These are phyloP conservation scores for Vitis hybrid DNA, from an alignment of 177 flowering plant genomes.

Conservation along the genomic window DNA sequence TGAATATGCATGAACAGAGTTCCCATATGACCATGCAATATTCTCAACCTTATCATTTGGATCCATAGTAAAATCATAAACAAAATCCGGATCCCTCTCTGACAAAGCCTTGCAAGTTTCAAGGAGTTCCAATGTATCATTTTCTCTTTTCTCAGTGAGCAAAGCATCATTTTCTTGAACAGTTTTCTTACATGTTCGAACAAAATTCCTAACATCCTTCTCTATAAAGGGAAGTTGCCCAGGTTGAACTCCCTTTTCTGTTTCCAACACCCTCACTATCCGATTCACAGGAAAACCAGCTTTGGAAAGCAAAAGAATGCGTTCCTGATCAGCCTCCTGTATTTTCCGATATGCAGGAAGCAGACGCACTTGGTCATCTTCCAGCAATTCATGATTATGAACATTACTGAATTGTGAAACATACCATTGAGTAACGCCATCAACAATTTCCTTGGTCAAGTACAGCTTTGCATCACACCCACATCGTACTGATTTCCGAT, in stretches of 20 bases:
- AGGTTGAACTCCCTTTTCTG: conserved; percentile 67
- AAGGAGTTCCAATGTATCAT: conserved; percentile 57
- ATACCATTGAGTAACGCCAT: conserved; percentile 60
- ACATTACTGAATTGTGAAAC: conserved; percentile 68
- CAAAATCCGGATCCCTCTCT: conserved; percentile 50
- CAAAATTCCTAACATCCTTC: conserved; percentile 70
- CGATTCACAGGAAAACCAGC: conserved; percentile 77
- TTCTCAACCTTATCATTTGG: conserved; percentile 63
- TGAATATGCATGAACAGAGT: conserved; percentile 43
- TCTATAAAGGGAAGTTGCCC: conserved; percentile 71
- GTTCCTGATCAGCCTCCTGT: conserved; percentile 67
- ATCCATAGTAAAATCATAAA: conserved; percentile 52
- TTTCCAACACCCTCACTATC: conserved; percentile 59
- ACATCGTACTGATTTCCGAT: conserved; percentile 65
- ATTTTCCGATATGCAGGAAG: conserved; percentile 81
- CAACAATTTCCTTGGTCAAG: conserved; percentile 60
- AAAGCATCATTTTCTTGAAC: conserved; percentile 66
- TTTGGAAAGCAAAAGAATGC: conserved; percentile 65
- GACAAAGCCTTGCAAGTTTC: conserved; percentile 57
- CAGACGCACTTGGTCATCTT: conserved; percentile 73
- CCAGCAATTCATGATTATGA: conserved; percentile 75
- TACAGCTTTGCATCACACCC: conserved; percentile 80
- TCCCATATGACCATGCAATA: conserved; percentile 68
- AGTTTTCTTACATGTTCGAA: conserved; percentile 54
- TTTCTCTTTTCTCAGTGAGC: conserved; percentile 56